These are phyloP conservation scores for Metarhizium brunneum DNA, from an alignment of 2,329 filamentous ascomycete genomes.

Conservation along the genomic window DNA sequence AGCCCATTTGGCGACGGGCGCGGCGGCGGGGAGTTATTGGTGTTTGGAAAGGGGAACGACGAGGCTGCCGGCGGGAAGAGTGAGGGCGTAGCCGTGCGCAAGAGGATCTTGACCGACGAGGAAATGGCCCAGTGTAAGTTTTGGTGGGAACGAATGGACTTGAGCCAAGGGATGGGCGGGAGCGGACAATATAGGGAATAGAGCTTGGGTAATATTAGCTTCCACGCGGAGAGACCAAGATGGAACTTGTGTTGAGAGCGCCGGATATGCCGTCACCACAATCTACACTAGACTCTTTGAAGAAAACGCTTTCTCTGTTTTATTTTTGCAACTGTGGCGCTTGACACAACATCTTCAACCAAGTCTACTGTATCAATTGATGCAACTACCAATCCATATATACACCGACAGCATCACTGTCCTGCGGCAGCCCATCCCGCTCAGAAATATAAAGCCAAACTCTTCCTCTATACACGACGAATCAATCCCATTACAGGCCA, in stretches of 20 bases:
- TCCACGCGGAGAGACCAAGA: too few species aligned
- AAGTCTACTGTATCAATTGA: not conserved
- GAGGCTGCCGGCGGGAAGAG: constrained; percentile 33
- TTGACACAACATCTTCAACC: not conserved
- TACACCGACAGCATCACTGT: not conserved
- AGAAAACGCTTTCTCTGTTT: too few species aligned
- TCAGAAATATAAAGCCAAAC: not conserved
- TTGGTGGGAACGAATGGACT: constrained; percentile 47
- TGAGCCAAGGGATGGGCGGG: constrained; percentile 18
- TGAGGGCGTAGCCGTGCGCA: constrained; percentile 33
- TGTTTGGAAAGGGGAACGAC: constrained; percentile 53
- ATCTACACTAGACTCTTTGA: too few species aligned
- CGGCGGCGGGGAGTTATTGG: constrained; percentile 29
- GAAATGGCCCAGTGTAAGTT: constrained; percentile 44
- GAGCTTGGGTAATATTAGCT: not conserved
- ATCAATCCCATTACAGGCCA: not conserved
- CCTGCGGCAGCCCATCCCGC: not conserved
- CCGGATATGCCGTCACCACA: not conserved
- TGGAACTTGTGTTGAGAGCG: too few species aligned
- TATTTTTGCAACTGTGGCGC: not conserved
- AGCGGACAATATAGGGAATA: not conserved
- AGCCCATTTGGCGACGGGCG: constrained; percentile 25
- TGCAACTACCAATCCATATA: not conserved
- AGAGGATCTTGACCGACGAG: constrained; percentile 30
- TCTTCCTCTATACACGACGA: not conserved